Conservation (phyloP, 345 rosid species). For the Citrus hindsii region DNA sequence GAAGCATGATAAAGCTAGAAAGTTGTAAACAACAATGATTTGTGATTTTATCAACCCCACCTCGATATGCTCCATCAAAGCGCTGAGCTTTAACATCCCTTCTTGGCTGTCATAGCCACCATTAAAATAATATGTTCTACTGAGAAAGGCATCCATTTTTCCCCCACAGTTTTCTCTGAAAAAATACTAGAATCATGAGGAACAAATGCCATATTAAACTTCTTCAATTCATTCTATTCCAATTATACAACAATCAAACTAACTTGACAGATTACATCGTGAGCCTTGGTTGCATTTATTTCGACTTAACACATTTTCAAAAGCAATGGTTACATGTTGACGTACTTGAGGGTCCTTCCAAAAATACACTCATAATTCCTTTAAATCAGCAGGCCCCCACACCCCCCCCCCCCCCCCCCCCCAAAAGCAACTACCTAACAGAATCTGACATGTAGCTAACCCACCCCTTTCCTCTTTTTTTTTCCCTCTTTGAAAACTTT, state of each 20-base stretch:
- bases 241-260: not conserved
- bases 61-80: conserved; percentile 66
- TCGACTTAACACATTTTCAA: not conserved
- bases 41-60: conserved; percentile 26
- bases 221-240: not conserved
- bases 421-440: too few species aligned
- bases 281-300: not conserved
- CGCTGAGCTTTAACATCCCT: conserved; percentile 63
- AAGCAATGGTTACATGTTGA: not conserved
- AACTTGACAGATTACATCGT: not conserved
- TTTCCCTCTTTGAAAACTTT: not conserved
- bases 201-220: not conserved
- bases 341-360: not conserved
- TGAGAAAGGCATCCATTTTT: conserved; percentile 62
- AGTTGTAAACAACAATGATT: not conserved
- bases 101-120: conserved; percentile 59
- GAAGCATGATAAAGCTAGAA: not conserved
- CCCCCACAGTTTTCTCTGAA: conserved; percentile 62
- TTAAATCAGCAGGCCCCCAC: too few species aligned
- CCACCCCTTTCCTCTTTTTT: too few species aligned
- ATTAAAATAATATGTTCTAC: conserved; percentile 55
- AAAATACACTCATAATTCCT: too few species aligned
- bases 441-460: too few species aligned
- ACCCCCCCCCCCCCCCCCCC: too few species aligned
- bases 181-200: not conserved